These are phyloP conservation scores for Podospora bellae-mahoneyi DNA, from an alignment of 495 filamentous ascomycete species.

Conservation along the genomic window DNA sequence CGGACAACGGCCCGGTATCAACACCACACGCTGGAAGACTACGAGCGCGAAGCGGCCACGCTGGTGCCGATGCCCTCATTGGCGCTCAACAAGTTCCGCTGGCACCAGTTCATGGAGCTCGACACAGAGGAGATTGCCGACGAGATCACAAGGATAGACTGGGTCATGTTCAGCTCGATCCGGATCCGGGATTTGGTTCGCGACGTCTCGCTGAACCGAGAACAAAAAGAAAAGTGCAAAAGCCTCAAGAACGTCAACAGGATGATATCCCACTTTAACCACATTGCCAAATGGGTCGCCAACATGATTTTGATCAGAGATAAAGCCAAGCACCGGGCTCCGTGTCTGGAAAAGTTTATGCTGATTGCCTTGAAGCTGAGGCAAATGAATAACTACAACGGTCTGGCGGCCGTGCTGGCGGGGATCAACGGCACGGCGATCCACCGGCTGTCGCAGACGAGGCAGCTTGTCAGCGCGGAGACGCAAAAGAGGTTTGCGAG, in stretches of 20 bases:
- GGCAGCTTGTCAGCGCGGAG: conserved; percentile 66
- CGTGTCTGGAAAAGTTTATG: conserved; percentile 93
- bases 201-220: conserved; percentile 72
- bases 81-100: conserved; percentile 71
- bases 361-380: conserved; percentile 76
- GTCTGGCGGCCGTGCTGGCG: conserved; percentile 86
- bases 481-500: conserved; percentile 80
- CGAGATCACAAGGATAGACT: conserved; percentile 93
- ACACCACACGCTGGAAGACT: conserved; percentile 63
- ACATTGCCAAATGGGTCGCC: conserved; percentile 83
- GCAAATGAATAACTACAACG: conserved; percentile 94
- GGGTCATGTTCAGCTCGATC: conserved; percentile 95
- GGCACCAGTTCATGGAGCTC: conserved; percentile 77
- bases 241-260: conserved; percentile 83
- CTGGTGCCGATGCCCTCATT: conserved; percentile 60
- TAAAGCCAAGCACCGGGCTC: conserved; percentile 91
- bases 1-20: conserved; percentile 40
- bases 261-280: conserved; percentile 95
- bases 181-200: conserved; percentile 90
- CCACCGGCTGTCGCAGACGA: conserved; percentile 78
- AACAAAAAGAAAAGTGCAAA: conserved; percentile 71
- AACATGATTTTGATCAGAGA: conserved; percentile 91
- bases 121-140: conserved; percentile 78
- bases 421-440: conserved; percentile 87
- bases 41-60: conserved; percentile 65